A percentile compares a stretch with the other conserved stretches of the same genome.
These are phyloP conservation scores for Mycena venus DNA, from an alignment of 768 basidiomycete species.

Conservation along the genomic window DNA sequence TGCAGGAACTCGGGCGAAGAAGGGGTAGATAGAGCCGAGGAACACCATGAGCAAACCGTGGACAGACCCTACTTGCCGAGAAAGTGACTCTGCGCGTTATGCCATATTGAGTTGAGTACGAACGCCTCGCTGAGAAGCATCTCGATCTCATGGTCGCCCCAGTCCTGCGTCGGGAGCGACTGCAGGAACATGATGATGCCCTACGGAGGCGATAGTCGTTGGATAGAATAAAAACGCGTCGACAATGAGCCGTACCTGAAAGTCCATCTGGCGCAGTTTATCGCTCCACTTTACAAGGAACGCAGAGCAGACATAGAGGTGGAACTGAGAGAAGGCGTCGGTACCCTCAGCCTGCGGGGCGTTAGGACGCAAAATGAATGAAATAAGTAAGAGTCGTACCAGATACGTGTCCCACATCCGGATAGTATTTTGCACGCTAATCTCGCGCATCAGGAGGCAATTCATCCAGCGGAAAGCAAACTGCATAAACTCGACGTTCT, in stretches of 20 bases:
- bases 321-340: slow-evolving; percentile 99
- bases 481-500: slow-evolving; percentile 99
- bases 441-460: slow-evolving; percentile 97
- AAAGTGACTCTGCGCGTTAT: slow-evolving; percentile 92
- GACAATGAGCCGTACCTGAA: slow-evolving; percentile 77
- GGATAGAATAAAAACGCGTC: neutral
- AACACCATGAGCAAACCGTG: no score
- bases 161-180: slow-evolving; percentile 90
- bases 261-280: slow-evolving; percentile 95
- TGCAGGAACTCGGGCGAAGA: no score
- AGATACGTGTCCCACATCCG: slow-evolving; percentile 99
- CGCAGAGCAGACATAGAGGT: slow-evolving; percentile 97
- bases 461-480: slow-evolving; percentile 99
- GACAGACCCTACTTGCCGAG: slow-evolving; percentile 58
- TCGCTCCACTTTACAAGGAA: slow-evolving; percentile 97
- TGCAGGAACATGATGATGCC: slow-evolving; percentile 99
- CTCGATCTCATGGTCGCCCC: slow-evolving; percentile 97
- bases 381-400: slow-evolving; percentile 60
- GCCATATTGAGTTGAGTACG: slow-evolving; percentile 93
- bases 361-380: neutral
- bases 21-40: no score
- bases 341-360: slow-evolving; percentile 88
- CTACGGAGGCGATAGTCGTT: slow-evolving; percentile 53
- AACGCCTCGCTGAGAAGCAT: slow-evolving; percentile 96
- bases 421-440: slow-evolving; percentile 96